These are phyloP conservation scores for Penicillium steckii DNA, from an alignment of 495 filamentous ascomycete species.

Conservation along the genomic window DNA sequence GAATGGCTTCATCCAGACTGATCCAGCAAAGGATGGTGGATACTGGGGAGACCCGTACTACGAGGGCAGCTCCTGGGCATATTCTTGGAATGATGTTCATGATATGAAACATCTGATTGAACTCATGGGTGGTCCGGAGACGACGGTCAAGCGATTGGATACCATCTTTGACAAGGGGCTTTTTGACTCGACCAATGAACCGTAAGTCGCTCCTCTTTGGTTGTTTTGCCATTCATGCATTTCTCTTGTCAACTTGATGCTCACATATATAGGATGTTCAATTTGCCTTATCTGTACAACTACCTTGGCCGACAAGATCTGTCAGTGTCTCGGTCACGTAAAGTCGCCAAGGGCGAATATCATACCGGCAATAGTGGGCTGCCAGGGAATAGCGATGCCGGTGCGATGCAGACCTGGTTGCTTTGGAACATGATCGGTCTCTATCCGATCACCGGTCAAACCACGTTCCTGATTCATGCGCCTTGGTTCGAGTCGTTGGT, in stretches of 20 bases:
- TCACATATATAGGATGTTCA: constrained; percentile 49
- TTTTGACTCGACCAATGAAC: constrained; percentile 69
- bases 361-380: constrained; percentile 38
- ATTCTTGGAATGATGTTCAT: constrained; percentile 67
- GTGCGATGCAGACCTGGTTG: constrained; percentile 60
- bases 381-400: constrained; percentile 59
- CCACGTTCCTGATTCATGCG: constrained; percentile 54
- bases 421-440: constrained; percentile 62
- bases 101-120: constrained; percentile 61
- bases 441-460: constrained; percentile 55
- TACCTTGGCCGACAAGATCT: constrained; percentile 62
- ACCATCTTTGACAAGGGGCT: constrained; percentile 53
- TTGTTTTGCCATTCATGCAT: not conserved
- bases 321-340: constrained; percentile 33
- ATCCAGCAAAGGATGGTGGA: constrained; percentile 51
- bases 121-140: constrained; percentile 52
- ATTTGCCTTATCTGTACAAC: constrained; percentile 69
- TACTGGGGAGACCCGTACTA: constrained; percentile 68
- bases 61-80: constrained; percentile 66
- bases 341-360: constrained; percentile 41
- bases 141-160: constrained; percentile 32
- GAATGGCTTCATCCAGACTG: constrained; percentile 56
- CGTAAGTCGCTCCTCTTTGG: constrained; percentile 27
- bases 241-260: not conserved
- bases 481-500: constrained; percentile 55